These are phyloP conservation scores for Aspergillus diversus DNA, from an alignment of 495 filamentous ascomycete genomes.

Conservation along the genomic window DNA sequence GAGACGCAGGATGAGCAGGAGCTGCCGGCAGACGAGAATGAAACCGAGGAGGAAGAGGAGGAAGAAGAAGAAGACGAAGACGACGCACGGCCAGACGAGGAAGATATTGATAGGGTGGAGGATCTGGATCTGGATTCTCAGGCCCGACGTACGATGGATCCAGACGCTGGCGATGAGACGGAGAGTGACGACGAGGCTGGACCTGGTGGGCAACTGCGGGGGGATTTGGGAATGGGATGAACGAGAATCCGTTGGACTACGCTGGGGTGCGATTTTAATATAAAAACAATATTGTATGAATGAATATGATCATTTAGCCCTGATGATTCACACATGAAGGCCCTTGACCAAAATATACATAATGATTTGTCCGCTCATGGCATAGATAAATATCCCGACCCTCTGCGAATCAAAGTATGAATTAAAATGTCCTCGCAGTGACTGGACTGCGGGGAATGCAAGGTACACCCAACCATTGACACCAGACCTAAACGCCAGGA, in stretches of 20 bases:
- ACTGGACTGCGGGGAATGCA: conserved; percentile 1
- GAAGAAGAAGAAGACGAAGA: conserved; percentile 53
- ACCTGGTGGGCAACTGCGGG: conserved; percentile 46
- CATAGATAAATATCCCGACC: no score
- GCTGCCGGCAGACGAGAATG: conserved; percentile 54
- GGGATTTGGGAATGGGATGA: conserved; percentile 46
- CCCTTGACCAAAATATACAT: conserved; percentile 7
- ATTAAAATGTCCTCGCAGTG: neutral
- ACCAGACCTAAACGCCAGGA: conserved; percentile 6
- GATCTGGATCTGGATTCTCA: conserved; percentile 50
- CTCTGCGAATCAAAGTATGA: neutral
- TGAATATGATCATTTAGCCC: conserved; percentile 12
- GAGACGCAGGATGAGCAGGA: conserved; percentile 53
- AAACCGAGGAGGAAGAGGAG: conserved; percentile 56
- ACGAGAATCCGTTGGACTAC: neutral
- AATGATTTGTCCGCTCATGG: neutral
- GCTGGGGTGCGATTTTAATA: neutral
- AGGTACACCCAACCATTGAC: conserved; percentile 1
- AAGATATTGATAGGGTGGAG: conserved; percentile 69
- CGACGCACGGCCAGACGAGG: conserved; percentile 45
- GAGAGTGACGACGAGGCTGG: conserved; percentile 48
- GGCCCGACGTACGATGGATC: conserved; percentile 36
- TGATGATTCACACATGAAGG: conserved; percentile 7
- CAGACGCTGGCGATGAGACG: conserved; percentile 45
- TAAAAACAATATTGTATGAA: conserved; percentile 16